A percentile compares a stretch with the other conserved stretches of the same genome.
Conservation (phyloP, 2,329 filamentous ascomycete genomes). For the Cordyceps cateniannulata region DNA sequence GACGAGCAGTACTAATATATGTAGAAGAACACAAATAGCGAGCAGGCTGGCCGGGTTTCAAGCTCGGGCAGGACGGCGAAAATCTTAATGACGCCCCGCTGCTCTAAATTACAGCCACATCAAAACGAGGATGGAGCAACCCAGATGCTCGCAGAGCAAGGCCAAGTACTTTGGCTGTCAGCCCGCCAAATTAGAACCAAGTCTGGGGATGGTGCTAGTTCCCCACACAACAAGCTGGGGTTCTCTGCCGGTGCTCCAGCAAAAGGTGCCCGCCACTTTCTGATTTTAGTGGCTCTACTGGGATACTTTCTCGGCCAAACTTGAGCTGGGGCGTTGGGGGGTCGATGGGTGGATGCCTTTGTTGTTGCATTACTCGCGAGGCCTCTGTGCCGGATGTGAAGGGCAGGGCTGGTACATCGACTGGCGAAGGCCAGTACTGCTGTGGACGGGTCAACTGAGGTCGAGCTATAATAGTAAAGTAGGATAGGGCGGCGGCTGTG, state of each 20-base stretch:
- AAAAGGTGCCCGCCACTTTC: background rate
- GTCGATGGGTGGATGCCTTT: background rate
- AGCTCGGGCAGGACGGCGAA: background rate
- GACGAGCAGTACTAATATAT: background rate
- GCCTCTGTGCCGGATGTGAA: background rate
- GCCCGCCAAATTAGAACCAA: background rate
- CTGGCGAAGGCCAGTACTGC: too few species aligned
- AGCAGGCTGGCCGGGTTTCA: background rate
- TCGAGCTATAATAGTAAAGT: too few species aligned
- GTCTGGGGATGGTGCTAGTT: background rate
- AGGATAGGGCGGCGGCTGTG: too few species aligned
- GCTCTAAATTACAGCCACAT: background rate
- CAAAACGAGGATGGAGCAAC: background rate
- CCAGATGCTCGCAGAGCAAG: background rate
- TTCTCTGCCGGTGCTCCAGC: background rate
- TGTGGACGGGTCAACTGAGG: too few species aligned
- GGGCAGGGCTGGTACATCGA: background rate
- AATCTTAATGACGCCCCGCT: conserved; percentile 3
- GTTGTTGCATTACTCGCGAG: conserved; percentile 3
- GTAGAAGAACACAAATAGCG: background rate
- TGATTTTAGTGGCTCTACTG: background rate
- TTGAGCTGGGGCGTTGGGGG: background rate
- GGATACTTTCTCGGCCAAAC: background rate
- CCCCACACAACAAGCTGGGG: conserved; percentile 8
- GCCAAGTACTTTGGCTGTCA: background rate